phyloP scores from a whole-genome alignment of 768 basidiomycete species.

The Podaxis mareebaensis region DNA sequence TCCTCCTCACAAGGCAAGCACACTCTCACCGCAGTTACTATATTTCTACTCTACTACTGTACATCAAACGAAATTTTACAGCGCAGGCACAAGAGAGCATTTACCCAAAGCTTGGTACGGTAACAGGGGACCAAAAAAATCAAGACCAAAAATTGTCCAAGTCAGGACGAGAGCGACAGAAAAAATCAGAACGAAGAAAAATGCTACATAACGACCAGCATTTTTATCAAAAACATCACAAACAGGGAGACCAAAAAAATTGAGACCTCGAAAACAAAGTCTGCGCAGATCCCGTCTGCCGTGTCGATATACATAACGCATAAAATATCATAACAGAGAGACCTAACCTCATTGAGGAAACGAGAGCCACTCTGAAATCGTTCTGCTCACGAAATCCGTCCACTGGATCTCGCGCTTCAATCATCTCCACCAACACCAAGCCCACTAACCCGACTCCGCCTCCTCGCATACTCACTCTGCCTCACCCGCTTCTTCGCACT shows the following conservation, averaged over 20 bases:
- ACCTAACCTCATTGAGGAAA: neutral
- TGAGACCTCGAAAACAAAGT: neutral
- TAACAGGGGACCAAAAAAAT: neutral
- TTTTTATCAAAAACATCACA: neutral
- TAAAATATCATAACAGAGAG: neutral
- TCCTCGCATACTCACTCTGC: constrained; percentile 72
- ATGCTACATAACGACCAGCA: neutral
- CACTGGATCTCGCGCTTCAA: neutral
- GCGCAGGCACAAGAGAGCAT: neutral
- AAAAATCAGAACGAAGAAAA: neutral
- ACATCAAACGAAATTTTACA: neutral
- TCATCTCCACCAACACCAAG: neutral
- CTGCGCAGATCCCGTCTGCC: neutral
- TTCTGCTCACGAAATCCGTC: neutral
- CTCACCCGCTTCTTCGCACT: constrained; percentile 73
- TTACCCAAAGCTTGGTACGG: neutral
- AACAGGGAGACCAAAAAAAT: neutral
- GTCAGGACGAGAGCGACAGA: neutral
- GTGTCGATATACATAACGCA: neutral
- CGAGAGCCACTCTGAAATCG: neutral
- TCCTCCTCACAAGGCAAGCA: too few relatives aligned
- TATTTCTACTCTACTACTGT: neutral
- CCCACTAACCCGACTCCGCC: constrained; percentile 43
- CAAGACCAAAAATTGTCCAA: neutral
- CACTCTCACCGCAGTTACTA: neutral